Percentiles rank a stretch among this genome's conserved stretches.
These are phyloP conservation scores for Scenedesmus sp. DNA, from an alignment of 163 green algal genomes.

Conservation along the genomic window DNA sequence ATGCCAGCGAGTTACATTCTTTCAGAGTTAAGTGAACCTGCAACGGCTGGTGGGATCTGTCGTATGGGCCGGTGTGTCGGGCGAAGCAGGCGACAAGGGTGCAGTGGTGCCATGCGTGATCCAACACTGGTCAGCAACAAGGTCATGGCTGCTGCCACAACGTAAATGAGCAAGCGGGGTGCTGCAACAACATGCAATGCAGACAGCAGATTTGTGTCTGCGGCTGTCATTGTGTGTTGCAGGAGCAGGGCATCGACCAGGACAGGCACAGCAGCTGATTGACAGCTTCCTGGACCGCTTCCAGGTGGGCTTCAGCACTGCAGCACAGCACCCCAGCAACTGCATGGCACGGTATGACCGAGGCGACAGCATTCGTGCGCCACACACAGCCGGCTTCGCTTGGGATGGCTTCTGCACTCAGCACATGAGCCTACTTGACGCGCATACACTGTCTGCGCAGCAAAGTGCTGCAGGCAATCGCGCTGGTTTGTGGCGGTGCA, in stretches of 20 bases:
- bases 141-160: not conserved
- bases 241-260: constrained; percentile 16
- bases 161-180: too few relatives aligned
- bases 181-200: not conserved
- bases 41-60: too few relatives aligned
- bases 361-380: not conserved
- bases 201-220: not conserved
- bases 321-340: not conserved
- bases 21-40: not conserved
- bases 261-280: constrained; percentile 35
- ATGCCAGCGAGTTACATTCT: too few relatives aligned
- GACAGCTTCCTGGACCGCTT: constrained; percentile 47
- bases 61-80: too few relatives aligned
- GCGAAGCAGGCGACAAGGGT: too few relatives aligned
- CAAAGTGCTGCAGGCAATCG: too few relatives aligned
- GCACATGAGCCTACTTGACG: too few relatives aligned
- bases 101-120: too few relatives aligned
- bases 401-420: too few relatives aligned
- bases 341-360: not conserved
- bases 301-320: not conserved
- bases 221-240: not conserved
- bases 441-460: too few relatives aligned
- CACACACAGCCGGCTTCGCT: too few relatives aligned
- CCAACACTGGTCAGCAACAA: not conserved
- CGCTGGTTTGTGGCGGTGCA: too few relatives aligned